These are phyloP conservation scores for Aspergillus hiratsukae DNA, from an alignment of 2,329 filamentous ascomycete species.

Conservation along the genomic window DNA sequence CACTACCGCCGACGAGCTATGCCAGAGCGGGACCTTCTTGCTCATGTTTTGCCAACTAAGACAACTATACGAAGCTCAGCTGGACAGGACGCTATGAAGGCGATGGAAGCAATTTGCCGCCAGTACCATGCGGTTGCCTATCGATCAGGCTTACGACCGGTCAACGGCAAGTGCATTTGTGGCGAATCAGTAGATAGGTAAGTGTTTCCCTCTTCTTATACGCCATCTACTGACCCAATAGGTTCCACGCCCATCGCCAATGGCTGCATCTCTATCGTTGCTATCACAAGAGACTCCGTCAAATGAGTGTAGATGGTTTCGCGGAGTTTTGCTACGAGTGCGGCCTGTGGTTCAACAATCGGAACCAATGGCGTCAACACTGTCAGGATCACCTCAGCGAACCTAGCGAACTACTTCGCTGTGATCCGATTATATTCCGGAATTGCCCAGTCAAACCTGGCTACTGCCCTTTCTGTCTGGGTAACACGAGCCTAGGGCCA, in stretches of 20 bases:
- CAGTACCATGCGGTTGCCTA: conserved; percentile 1
- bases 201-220: neutral
- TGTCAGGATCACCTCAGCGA: conserved; percentile 8
- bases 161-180: conserved; percentile 4
- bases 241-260: conserved; percentile 4
- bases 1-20: conserved; percentile 9
- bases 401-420: conserved; percentile 8
- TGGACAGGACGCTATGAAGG: conserved; percentile 1
- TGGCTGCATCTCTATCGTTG: conserved; percentile 14
- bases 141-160: conserved; percentile 2
- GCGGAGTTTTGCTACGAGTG: conserved; percentile 8
- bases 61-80: conserved; percentile 4
- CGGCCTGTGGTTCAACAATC: conserved; percentile 7
- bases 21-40: conserved; percentile 12
- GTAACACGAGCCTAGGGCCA: neutral
- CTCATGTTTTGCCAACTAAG: conserved; percentile 4
- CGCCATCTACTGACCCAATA: conserved; percentile 3
- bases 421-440: conserved; percentile 10
- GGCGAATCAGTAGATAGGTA: conserved; percentile 5
- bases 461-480: conserved; percentile 10
- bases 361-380: conserved; percentile 4
- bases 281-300: conserved; percentile 1
- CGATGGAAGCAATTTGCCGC: conserved; percentile 9
- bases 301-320: conserved; percentile 5
- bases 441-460: conserved; percentile 10